Evolutionary conservation across 2,329 filamentous ascomycete species (phyloP), one percentile per base, ranked within the genome.

Genomic region (Fonsecaea pedrosoi): DNA sequence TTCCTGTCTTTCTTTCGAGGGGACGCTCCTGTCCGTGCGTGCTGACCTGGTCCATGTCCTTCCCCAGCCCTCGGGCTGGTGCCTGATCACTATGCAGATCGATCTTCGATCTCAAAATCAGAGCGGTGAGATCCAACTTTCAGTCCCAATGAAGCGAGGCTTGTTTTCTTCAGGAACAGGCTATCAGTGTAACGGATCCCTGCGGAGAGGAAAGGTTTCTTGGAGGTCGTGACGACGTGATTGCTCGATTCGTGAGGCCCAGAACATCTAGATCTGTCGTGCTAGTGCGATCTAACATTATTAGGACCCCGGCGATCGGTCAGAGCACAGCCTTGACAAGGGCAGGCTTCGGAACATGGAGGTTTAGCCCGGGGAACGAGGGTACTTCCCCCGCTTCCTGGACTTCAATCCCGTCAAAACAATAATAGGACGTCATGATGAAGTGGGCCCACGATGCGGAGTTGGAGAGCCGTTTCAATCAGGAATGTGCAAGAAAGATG

Each of bases 91-190:
- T 10, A 5, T 25, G 45, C 45, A 50, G 45, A 50, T 50, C 45
- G 45, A 50, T 50, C 45, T 50, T 50, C 45, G 45, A 50, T 50
- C 45, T 45, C 18, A 25, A 25, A 50, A 32, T 3, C 45, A 50
- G 12, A 50, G 45, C 45, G 45, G 40, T 45, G 40, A 45, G 40
- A 4, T 5, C 25, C 45, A 50, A 13, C 25, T 50, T 4, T 45
- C 40, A 45, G 40, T 32, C 30, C 40, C 40, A 18, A 8, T 45
- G 6, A n/a, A 18, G 6, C 15, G 18, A 45, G n/a, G 40, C 40
- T 45, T 45, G 40, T 45, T 45, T 45, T 45, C 40, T 45, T 18
- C 40, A 45, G 40, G 40, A 45, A 45, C 40, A 13, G 40, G 40
- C 40, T 18, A n/a, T 18, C 18, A n/a, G 40, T 9, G 15, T n/a